These are phyloP conservation scores for Nicotiana tomentosiformis DNA, from an alignment of 257 asterid species.

Conservation along the genomic window DNA sequence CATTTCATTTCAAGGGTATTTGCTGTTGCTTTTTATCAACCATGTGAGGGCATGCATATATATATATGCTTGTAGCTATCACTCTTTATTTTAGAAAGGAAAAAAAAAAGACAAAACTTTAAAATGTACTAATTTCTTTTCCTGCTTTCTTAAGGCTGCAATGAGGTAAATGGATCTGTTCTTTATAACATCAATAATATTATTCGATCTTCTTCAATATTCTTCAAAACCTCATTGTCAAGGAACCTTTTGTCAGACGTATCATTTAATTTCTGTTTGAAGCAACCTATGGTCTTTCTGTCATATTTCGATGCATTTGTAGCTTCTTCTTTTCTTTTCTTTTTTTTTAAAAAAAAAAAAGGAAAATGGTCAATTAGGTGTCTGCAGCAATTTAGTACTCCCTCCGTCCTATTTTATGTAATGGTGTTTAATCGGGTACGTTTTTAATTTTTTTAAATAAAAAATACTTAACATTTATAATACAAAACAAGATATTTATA, in stretches of 20 bases:
- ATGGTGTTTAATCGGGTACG: no score
- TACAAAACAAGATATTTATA: no score
- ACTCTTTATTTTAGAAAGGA: background rate
- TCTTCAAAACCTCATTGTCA: background rate
- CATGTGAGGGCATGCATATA: background rate
- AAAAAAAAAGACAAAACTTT: background rate
- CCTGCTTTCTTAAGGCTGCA: background rate
- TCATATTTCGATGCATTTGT: no score
- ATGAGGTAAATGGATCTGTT: background rate
- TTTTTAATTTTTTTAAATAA: no score
- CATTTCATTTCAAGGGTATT: background rate
- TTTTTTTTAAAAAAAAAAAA: no score
- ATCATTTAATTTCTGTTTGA: background rate
- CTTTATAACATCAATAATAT: background rate
- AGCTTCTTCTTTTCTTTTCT: no score
- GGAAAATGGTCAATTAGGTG: no score
- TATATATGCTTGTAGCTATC: background rate
- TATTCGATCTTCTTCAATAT: background rate
- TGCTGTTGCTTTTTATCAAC: background rate
- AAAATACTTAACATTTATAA: no score
- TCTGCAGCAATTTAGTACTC: no score
- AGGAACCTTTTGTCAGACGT: conserved; percentile 4
- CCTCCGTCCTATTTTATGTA: no score
- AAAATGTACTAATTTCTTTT: background rate
- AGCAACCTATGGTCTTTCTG: no score